Evolutionary conservation across 2,329 filamentous ascomycete genomes (phyloP), one percentile per base, ranked within the genome.

Genomic region (Fusarium paranaense): DNA sequence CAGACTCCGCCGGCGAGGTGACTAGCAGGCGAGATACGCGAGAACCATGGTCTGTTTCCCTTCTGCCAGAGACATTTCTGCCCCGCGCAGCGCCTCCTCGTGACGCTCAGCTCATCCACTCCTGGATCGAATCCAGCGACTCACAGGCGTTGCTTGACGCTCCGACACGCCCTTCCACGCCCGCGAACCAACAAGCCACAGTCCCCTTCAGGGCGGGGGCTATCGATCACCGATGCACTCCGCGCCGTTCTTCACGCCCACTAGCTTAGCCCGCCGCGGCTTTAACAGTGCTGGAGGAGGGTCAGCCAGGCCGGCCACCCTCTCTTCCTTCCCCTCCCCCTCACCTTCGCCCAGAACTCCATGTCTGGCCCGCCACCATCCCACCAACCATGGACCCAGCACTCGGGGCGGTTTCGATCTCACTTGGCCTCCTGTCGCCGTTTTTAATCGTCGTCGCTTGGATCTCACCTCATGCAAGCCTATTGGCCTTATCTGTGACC

Each of bases 1-100:
- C 66, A 65, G 61, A 58, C 70, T 67, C 69, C 74, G 64, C 70
- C 60, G n/a, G 22, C 62, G 68, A 66, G 47, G 69, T 70, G 61
- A 69, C 71, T 72, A 74, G 47, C 68, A 69, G 66, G 63, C 71
- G 61, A 78, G 76, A 77, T 76, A 77, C 72, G 76, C 76, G 76
- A 78, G 73, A 74, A 67, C 27, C 74, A 73, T 73, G 68, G 74
- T 67, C 62, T 60, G 35, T 71, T 57, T 33, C 58, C 64, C 50
- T 62, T 50, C 56, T 61, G 64, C 40, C 52, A 71, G 57, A 72
- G 61, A 70, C 37, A 69, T 47, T 45, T 69, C 68, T 70, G 62
- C 75, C 75, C 75, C 64, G 64, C 66, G 66, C 70, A 52, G 56
- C 42, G 65, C 27, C 64, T 66, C 76, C 74, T 78, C 63, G 74